A percentile compares a stretch with the other conserved stretches of the same genome.
Evolutionary conservation across 1,284 basidiomycete species (phyloP).

Genomic region (Vanrija sp.): DNA sequence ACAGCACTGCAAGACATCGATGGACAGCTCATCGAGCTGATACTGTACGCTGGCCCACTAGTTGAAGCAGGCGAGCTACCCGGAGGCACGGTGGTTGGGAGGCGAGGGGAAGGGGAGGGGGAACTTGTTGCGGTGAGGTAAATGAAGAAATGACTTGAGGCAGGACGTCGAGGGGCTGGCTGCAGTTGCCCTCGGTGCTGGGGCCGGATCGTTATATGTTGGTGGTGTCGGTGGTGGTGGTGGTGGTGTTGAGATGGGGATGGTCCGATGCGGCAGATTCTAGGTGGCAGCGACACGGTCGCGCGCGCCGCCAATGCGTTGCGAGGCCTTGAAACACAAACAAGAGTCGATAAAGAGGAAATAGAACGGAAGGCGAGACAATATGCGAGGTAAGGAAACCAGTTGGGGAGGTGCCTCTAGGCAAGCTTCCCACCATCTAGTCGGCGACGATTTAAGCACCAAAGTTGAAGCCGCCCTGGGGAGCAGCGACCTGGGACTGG

Average conservation of each 20-base stretch:
- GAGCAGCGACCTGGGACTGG: constrained; percentile 64
- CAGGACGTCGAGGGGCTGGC: constrained; percentile 10
- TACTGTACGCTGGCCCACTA: too few species aligned
- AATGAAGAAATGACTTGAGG: background rate
- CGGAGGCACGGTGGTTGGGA: too few species aligned
- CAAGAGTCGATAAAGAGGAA: background rate
- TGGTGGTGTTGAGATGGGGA: constrained; percentile 7
- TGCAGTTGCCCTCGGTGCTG: constrained; percentile 17
- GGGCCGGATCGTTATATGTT: constrained; percentile 16
- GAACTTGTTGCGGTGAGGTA: background rate
- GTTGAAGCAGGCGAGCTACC: too few species aligned
- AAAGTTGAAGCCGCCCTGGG: constrained; percentile 93
- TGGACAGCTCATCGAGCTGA: too few species aligned
- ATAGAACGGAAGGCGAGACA: background rate
- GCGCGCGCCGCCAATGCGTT: constrained; percentile 10
- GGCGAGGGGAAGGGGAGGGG: background rate
- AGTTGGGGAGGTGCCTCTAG: background rate
- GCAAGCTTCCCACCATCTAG: background rate
- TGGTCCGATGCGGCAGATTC: constrained; percentile 10
- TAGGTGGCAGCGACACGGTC: constrained; percentile 7
- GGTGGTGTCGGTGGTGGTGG: constrained; percentile 6
- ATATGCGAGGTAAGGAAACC: background rate
- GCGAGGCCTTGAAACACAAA: background rate
- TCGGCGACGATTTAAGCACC: constrained; percentile 38
- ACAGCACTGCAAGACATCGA: too few species aligned